Conservation (phyloP, 495 filamentous ascomycete species). For the Lophium mytilinum region DNA sequence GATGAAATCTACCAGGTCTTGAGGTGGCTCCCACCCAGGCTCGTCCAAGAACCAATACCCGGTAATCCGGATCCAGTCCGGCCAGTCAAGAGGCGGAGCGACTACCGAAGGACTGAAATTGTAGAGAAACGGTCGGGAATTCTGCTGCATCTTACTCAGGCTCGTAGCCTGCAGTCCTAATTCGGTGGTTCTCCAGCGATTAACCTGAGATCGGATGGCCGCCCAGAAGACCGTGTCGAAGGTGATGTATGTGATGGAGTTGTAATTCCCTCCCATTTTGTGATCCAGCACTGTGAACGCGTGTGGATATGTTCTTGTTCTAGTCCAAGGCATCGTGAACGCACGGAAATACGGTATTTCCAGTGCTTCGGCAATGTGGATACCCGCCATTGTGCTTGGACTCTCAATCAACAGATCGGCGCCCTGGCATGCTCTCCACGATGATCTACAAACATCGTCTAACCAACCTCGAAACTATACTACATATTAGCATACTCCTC, state of each 20-base stretch:
- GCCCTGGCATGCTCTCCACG: slow-evolving; percentile 77
- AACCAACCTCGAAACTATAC: slow-evolving; percentile 77
- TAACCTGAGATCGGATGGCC: slow-evolving; percentile 82
- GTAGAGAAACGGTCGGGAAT: slow-evolving; percentile 95
- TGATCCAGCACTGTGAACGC: slow-evolving; percentile 91
- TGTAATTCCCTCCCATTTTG: slow-evolving; percentile 91
- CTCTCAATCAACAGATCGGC: slow-evolving; percentile 90
- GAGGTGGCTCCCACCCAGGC: slow-evolving; percentile 64
- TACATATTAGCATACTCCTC: neutral
- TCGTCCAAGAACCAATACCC: slow-evolving; percentile 98
- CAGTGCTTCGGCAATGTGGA: slow-evolving; percentile 96
- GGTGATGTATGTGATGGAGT: slow-evolving; percentile 91
- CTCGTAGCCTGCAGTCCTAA: slow-evolving; percentile 72
- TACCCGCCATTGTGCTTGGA: slow-evolving; percentile 95
- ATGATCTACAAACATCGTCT: slow-evolving; percentile 75
- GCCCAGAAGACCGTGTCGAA: slow-evolving; percentile 98
- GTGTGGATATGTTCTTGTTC: slow-evolving; percentile 91
- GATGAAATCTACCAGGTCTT: slow-evolving; percentile 74
- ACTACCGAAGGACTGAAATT: slow-evolving; percentile 94
- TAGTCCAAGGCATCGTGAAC: slow-evolving; percentile 98
- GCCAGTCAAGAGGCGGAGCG: slow-evolving; percentile 86
- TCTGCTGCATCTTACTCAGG: slow-evolving; percentile 85
- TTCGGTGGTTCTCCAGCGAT: slow-evolving; percentile 79
- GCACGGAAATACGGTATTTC: slow-evolving; percentile 93
- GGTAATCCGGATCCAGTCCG: slow-evolving; percentile 94